Percentiles rank a stretch among this genome's conserved stretches.
Evolutionary conservation across 148 eudicot species (phyloP).

Genomic region (Rhododendron ferrugineum): DNA sequence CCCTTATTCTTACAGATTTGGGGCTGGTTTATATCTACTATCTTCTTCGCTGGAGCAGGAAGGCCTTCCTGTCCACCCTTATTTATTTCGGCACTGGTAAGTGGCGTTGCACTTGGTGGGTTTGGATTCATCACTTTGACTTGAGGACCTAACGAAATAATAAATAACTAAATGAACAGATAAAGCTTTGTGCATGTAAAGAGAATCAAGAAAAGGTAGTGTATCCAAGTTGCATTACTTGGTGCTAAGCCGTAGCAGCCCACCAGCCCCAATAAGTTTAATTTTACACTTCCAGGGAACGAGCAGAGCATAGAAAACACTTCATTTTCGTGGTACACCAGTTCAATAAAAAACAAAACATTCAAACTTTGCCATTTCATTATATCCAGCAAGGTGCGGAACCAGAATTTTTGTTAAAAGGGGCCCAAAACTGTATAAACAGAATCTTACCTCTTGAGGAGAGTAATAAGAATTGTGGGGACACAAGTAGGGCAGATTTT

Average conservation of each 20-base stretch:
- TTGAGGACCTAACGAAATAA: slow-evolving; percentile 51
- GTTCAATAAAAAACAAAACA: neutral
- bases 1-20: slow-evolving; percentile 86
- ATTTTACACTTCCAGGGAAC: neutral
- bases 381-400: neutral
- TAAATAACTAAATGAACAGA: neutral
- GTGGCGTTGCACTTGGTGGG: slow-evolving; percentile 21
- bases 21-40: slow-evolving; percentile 60
- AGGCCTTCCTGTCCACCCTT: slow-evolving; percentile 15
- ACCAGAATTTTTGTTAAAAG: neutral
- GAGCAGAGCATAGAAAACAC: neutral
- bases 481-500: neutral
- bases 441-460: neutral
- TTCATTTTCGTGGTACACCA: neutral
- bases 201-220: neutral
- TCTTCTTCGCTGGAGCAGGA: slow-evolving; percentile 42
- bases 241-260: neutral
- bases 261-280: neutral
- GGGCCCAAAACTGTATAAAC: neutral
- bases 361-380: neutral
- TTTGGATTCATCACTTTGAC: slow-evolving; percentile 33
- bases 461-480: neutral
- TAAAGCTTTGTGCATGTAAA: neutral
- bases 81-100: slow-evolving; percentile 21
- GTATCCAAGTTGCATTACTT: neutral